These are phyloP conservation scores for Lippia alba DNA, from an alignment of 305 asterid species.

Conservation along the genomic window DNA sequence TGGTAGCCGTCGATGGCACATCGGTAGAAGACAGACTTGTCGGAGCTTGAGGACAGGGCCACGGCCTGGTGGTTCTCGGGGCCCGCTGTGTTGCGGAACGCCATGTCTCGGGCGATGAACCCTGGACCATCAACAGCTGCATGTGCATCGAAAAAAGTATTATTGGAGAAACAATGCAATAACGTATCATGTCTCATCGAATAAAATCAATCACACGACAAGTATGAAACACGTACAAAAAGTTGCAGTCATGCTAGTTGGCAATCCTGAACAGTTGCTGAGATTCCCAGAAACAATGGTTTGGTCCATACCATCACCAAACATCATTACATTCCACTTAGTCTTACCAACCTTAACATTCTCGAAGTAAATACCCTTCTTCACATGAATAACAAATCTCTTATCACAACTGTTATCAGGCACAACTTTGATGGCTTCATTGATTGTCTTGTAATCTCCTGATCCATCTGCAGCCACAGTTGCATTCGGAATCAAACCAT, in stretches of 20 bases:
- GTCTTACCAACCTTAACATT: slow-evolving; percentile 39
- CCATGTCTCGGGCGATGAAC: slow-evolving; percentile 47
- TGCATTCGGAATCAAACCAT: slow-evolving; percentile 28
- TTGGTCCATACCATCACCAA: slow-evolving; percentile 43
- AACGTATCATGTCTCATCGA: no score
- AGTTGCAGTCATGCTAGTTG: background rate
- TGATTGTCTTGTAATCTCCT: slow-evolving; percentile 47
- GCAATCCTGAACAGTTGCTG: background rate
- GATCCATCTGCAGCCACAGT: slow-evolving; percentile 65
- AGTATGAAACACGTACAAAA: background rate
- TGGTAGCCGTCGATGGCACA: slow-evolving; percentile 43
- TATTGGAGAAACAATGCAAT: no score
- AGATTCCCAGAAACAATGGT: slow-evolving; percentile 39
- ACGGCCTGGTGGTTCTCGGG: slow-evolving; percentile 43
- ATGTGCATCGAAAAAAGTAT: background rate
- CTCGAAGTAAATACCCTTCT: slow-evolving; percentile 43
- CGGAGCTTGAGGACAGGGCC: slow-evolving; percentile 44
- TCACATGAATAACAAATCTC: slow-evolving; percentile 46
- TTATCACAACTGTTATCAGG: slow-evolving; percentile 22
- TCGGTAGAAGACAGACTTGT: slow-evolving; percentile 36
- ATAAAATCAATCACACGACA: no score
- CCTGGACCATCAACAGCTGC: slow-evolving; percentile 45
- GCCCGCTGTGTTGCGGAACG: slow-evolving; percentile 46
- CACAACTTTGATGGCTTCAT: slow-evolving; percentile 48
- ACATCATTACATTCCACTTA: slow-evolving; percentile 44